Percentiles rank a stretch among this genome's conserved stretches.
Evolutionary conservation across 768 basidiomycete genomes (phyloP).

Genomic region (Coprinopsis marcescibilis): DNA sequence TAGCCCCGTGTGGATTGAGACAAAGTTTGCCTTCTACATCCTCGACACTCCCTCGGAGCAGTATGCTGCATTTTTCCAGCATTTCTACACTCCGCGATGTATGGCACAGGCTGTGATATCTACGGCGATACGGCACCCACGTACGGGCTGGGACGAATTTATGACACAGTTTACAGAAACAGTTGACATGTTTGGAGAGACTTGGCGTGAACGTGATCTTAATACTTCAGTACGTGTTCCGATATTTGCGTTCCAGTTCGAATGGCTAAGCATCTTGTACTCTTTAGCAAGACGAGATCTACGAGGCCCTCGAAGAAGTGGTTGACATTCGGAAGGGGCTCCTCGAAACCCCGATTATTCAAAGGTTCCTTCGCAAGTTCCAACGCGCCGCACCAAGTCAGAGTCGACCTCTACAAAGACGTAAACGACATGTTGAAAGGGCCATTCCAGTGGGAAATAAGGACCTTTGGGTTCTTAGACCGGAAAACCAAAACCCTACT

Average conservation of each 20-base stretch:
- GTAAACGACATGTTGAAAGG: conserved; percentile 1
- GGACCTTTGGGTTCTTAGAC: conserved; percentile 51
- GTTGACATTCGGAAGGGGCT: no score
- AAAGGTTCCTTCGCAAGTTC: no score
- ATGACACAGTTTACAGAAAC: conserved; percentile 23
- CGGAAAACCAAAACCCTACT: conserved; percentile 49
- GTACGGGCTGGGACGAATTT: conserved; percentile 29
- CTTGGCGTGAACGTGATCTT: conserved; percentile 28
- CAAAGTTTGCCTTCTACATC: conserved; percentile 57
- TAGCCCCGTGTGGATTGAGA: conserved; percentile 65
- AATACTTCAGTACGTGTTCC: conserved; percentile 24
- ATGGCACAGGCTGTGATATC: conserved; percentile 46
- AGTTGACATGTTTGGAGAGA: conserved; percentile 31
- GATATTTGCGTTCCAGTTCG: background rate
- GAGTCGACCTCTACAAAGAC: background rate
- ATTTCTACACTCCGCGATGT: conserved; percentile 47
- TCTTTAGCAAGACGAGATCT: no score
- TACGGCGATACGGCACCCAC: conserved; percentile 25
- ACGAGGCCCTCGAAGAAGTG: no score
- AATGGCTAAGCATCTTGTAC: conserved; percentile 4
- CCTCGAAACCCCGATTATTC: no score
- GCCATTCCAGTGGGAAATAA: conserved; percentile 32
- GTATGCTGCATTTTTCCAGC: conserved; percentile 38
- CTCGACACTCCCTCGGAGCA: conserved; percentile 38
- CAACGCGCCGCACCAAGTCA: no score